Conservation (phyloP, 179 eudicot species). For the Heliamphora ciliata region DNA sequence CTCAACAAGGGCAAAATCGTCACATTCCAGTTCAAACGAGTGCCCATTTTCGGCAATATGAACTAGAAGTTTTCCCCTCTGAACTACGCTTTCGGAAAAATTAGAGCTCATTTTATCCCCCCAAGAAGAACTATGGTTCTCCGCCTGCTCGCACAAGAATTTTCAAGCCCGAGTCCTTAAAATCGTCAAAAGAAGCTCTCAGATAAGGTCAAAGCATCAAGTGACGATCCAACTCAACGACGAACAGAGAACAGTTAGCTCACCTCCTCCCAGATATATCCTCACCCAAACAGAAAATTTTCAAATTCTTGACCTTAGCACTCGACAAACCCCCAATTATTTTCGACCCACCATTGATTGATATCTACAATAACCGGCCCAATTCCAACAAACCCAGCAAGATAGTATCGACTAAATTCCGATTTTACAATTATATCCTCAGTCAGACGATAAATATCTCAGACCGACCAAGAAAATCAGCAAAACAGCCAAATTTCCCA, state of each 20-base stretch:
- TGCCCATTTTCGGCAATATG: constrained; percentile 91
- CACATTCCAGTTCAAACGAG: constrained; percentile 66
- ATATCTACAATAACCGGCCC: constrained; percentile 1
- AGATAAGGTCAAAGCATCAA: not conserved
- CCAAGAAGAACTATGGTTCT: not conserved
- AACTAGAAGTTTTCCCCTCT: constrained; percentile 61
- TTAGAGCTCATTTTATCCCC: constrained; percentile 51
- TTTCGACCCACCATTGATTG: constrained; percentile 1
- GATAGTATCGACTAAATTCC: not conserved
- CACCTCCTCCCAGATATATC: constrained; percentile 2
- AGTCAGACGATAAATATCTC: not conserved
- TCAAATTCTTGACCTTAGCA: not conserved
- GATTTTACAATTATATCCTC: not conserved
- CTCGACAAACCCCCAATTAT: not conserved
- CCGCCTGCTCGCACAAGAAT: not conserved
- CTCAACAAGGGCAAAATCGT: constrained; percentile 65
- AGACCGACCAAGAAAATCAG: constrained; percentile 7
- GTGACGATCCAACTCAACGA: not conserved
- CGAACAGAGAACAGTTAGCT: not conserved
- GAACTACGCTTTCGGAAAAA: constrained; percentile 32
- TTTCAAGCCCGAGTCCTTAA: not conserved
- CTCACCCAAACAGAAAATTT: not conserved
- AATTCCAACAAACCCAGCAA: constrained; percentile 13
- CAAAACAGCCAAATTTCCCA: constrained; percentile 3
- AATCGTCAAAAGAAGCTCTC: not conserved